phyloP scores from a whole-genome alignment of 2,329 filamentous ascomycete genomes.

The Chaetomium sp. region DNA sequence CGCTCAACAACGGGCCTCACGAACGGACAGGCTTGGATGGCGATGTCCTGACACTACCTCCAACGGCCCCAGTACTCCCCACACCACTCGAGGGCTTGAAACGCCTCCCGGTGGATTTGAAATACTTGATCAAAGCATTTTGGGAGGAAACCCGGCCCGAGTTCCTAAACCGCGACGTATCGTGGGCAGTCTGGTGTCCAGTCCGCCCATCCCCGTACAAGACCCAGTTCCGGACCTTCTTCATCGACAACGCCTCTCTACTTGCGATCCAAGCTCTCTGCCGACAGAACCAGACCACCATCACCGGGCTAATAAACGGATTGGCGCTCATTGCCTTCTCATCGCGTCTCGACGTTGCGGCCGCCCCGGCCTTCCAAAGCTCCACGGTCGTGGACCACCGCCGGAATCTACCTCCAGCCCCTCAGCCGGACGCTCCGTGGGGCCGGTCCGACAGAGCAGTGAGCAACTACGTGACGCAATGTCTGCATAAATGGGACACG shows the following conservation, averaged over 20 bases:
- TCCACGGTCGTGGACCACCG: neutral
- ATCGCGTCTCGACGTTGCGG: neutral
- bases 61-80: neutral
- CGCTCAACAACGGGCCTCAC: neutral
- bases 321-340: neutral
- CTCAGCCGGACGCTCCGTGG: neutral
- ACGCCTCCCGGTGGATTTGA: neutral
- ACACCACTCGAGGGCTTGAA: neutral
- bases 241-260: neutral
- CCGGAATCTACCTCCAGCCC: neutral
- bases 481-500: neutral
- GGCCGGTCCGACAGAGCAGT: neutral
- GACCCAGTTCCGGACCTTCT: neutral
- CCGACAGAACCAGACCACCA: neutral
- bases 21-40: neutral
- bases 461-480: neutral
- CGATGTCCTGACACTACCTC: neutral
- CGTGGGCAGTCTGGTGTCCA: slow-evolving; percentile 18
- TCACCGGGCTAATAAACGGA: neutral
- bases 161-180: slow-evolving; percentile 6
- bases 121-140: neutral
- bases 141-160: neutral
- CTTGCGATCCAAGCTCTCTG: neutral
- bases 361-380: neutral
- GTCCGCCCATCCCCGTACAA: slow-evolving; percentile 6